A percentile compares a stretch with the other conserved stretches of the same genome.
Evolutionary conservation across 2,329 filamentous ascomycete species (phyloP).

Genomic region (Capronia coronata): DNA sequence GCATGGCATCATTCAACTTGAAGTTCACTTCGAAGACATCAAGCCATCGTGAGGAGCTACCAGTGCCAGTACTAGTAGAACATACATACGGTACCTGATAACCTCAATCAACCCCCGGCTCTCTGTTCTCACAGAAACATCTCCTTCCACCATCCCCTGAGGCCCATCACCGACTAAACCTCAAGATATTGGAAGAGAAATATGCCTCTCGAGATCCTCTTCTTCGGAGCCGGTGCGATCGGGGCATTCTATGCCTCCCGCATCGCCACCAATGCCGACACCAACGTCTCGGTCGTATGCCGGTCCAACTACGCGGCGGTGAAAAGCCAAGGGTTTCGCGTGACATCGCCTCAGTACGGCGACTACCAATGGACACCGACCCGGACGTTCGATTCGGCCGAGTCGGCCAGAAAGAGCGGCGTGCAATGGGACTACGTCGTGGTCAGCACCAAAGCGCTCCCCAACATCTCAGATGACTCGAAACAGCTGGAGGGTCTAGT

Average conservation of each 20-base stretch:
- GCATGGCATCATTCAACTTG: constrained; percentile 1
- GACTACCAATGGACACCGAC: constrained; percentile 59
- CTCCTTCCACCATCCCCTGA: no score
- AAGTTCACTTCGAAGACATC: no score
- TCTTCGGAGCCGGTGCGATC: constrained; percentile 29
- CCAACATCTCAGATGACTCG: constrained; percentile 58
- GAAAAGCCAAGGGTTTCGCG: constrained; percentile 53
- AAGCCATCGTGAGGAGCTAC: no score
- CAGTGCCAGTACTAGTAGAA: no score
- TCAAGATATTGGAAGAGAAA: no score
- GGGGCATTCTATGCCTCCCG: constrained; percentile 28
- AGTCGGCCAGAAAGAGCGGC: constrained; percentile 46
- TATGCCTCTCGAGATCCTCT: constrained; percentile 26
- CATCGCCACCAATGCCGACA: constrained; percentile 31
- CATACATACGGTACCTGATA: no score
- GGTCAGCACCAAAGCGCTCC: constrained; percentile 64
- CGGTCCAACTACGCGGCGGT: constrained; percentile 66
- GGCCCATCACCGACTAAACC: no score
- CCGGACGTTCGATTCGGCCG: constrained; percentile 56
- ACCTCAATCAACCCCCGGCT: no score
- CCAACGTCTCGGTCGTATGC: constrained; percentile 63
- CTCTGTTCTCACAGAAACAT: no score
- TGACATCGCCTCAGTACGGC: constrained; percentile 62
- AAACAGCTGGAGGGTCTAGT: constrained; percentile 57
- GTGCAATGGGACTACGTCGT: constrained; percentile 59